Conservation (phyloP, 2,329 filamentous ascomycete genomes). For the Penicillium sp. region DNA sequence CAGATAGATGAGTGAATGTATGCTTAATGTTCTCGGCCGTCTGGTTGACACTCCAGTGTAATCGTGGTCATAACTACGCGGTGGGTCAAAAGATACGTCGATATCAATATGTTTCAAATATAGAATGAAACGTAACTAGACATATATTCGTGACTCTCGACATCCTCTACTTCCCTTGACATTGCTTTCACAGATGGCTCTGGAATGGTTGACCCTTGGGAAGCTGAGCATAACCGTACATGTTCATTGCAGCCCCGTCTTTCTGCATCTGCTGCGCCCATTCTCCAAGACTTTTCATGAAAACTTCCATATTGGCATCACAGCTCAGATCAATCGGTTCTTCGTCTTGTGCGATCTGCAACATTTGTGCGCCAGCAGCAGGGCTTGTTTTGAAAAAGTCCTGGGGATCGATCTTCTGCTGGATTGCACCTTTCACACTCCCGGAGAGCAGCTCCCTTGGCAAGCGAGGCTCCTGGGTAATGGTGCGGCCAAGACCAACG, state of each 20-base stretch:
- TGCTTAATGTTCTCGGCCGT: too few species aligned
- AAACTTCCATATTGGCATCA: neutral
- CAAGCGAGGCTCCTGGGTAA: constrained; percentile 48
- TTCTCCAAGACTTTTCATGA: neutral
- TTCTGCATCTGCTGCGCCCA: neutral
- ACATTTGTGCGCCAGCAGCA: constrained; percentile 18
- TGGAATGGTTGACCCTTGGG: neutral
- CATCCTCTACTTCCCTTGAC: neutral
- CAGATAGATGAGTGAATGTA: too few species aligned
- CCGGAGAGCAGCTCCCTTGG: constrained; percentile 24
- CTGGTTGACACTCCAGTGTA: neutral
- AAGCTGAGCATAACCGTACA: neutral
- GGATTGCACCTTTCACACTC: constrained; percentile 32
- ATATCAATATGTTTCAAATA: too few species aligned
- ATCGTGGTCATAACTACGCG: too few species aligned
- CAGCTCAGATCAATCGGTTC: constrained; percentile 21
- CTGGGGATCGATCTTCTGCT: constrained; percentile 76
- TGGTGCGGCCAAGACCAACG: constrained; percentile 55
- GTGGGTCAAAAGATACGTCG: neutral
- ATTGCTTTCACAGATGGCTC: neutral
- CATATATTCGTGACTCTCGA: neutral
- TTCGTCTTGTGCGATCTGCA: constrained; percentile 22
- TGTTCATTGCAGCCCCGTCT: neutral
- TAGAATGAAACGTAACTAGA: neutral
- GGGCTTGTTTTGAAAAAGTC: constrained; percentile 71